phyloP scores from a whole-genome alignment of 371 early-diverging fungal genomes.

The Rhizopus delemar region DNA sequence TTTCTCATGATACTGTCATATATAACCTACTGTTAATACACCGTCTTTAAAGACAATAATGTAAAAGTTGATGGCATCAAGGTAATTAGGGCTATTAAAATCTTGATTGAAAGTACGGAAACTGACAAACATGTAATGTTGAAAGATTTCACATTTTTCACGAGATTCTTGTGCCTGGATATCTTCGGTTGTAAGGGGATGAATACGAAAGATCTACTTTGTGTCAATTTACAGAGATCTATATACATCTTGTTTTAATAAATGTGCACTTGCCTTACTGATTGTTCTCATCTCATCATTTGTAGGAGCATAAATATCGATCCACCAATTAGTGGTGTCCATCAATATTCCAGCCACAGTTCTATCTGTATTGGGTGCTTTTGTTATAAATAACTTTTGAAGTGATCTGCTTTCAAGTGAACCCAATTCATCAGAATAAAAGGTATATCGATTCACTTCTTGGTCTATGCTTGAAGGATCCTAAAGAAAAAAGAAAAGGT shows the following conservation, averaged over 20 bases:
- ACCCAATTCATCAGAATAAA: constrained; percentile 56
- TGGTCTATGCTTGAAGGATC: constrained; percentile 32
- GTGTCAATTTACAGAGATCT: not conserved
- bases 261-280: constrained; percentile 50
- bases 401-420: constrained; percentile 54
- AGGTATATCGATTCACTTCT: constrained; percentile 51
- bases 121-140: constrained; percentile 90
- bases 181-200: constrained; percentile 93
- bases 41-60: constrained; percentile 75
- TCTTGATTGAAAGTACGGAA: constrained; percentile 79
- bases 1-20: too few relatives aligned
- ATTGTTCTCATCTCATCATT: constrained; percentile 76
- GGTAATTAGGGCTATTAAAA: constrained; percentile 66
- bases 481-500: constrained; percentile 11
- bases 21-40: constrained; percentile 58
- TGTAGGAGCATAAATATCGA: constrained; percentile 83
- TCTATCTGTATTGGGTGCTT: constrained; percentile 3
- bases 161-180: constrained; percentile 88
- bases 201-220: constrained; percentile 59
- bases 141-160: constrained; percentile 92
- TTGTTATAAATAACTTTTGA: constrained; percentile 36
- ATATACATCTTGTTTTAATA: too few relatives aligned
- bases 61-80: constrained; percentile 83
- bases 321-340: constrained; percentile 76
- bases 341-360: constrained; percentile 41